These are phyloP conservation scores for Neospora caninum DNA, from an alignment of 169 alveolate genomes.

Conservation along the genomic window DNA sequence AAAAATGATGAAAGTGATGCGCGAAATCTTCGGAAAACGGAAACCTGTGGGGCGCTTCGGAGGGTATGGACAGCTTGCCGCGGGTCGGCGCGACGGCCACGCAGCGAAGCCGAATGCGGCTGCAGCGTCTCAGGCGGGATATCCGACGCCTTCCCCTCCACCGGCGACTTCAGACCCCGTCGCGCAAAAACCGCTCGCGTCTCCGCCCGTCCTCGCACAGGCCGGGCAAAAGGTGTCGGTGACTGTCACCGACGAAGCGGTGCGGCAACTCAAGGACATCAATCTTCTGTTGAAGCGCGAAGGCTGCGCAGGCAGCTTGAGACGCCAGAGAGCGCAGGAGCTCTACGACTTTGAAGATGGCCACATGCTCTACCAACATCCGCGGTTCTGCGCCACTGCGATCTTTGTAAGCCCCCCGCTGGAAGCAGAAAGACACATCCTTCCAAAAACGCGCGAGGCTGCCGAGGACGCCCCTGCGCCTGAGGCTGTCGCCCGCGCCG, in stretches of 20 bases:
- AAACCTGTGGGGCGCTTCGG: slow-evolving; percentile 62
- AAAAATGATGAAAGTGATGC: slow-evolving; percentile 44
- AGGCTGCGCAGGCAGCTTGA: slow-evolving; percentile 42
- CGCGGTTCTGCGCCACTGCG: slow-evolving; percentile 54
- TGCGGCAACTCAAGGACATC: slow-evolving; percentile 45
- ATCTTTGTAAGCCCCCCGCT: slow-evolving; percentile 27
- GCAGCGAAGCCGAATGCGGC: neutral
- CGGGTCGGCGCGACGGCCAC: neutral
- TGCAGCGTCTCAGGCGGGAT: neutral
- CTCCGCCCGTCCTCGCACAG: neutral
- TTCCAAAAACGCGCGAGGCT: neutral
- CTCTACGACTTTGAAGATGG: slow-evolving; percentile 59
- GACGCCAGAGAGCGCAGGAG: slow-evolving; percentile 8
- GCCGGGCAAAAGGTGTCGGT: neutral
- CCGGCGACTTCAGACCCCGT: neutral
- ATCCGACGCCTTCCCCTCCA: too few relatives aligned
- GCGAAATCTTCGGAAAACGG: slow-evolving; percentile 41
- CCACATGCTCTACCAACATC: slow-evolving; percentile 60
- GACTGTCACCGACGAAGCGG: slow-evolving; percentile 45
- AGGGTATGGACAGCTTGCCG: neutral
- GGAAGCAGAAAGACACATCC: neutral
- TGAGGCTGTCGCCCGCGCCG: too few relatives aligned
- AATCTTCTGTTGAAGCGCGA: slow-evolving; percentile 54
- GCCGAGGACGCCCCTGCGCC: too few relatives aligned
- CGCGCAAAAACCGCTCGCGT: neutral